Evolutionary conservation across 164 flowering plant species (phyloP).

Genomic region (Chimonanthus salicifolius): DNA sequence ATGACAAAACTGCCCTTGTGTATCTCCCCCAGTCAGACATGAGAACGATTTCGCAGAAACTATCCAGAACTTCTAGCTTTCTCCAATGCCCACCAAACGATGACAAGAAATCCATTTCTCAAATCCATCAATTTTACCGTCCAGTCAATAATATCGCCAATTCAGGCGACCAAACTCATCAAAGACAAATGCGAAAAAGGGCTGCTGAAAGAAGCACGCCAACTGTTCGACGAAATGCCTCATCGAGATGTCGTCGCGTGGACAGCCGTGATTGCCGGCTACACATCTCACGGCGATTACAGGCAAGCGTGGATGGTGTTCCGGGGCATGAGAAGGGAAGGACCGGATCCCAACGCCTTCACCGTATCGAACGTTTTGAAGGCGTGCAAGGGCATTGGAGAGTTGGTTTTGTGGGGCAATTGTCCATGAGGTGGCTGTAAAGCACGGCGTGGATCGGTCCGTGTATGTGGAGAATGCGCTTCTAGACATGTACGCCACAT

Average conservation of each 20-base stretch:
- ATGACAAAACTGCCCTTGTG: neutral
- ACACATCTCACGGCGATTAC: constrained; percentile 39
- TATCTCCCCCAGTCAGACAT: neutral
- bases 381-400: constrained; percentile 65
- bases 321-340: constrained; percentile 41
- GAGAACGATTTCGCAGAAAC: neutral
- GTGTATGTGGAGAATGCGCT: constrained; percentile 71
- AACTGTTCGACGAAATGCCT: constrained; percentile 74
- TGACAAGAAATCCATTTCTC: neutral
- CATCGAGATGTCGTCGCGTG: constrained; percentile 73
- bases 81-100: neutral
- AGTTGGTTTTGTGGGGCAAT: constrained; percentile 32
- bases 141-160: constrained; percentile 23
- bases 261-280: constrained; percentile 80
- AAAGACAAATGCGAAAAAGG: constrained; percentile 41
- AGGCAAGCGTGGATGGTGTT: constrained; percentile 52
- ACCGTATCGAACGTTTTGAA: constrained; percentile 63
- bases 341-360: constrained; percentile 49
- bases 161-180: constrained; percentile 52
- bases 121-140: neutral
- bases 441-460: constrained; percentile 46
- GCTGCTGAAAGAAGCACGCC: constrained; percentile 42
- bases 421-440: constrained; percentile 65
- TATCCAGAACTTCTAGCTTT: neutral
- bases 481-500: constrained; percentile 71